Conservation (phyloP, 768 basidiomycete genomes). For the Suillus subalutaceus region DNA sequence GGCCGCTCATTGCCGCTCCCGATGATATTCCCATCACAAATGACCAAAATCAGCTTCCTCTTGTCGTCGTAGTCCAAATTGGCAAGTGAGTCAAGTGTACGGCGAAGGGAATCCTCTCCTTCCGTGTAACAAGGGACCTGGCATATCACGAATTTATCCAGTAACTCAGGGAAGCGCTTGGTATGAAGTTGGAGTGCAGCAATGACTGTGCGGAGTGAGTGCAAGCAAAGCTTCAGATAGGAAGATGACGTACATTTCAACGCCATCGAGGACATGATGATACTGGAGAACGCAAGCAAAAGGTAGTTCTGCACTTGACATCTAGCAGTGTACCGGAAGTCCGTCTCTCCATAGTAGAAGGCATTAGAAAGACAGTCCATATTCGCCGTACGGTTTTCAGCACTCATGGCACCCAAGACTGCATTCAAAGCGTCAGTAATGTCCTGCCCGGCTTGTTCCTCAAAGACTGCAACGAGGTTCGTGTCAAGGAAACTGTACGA, state of each 20-base stretch:
- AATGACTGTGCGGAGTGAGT: slow-evolving; percentile 46
- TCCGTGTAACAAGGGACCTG: slow-evolving; percentile 75
- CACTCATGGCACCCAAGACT: slow-evolving; percentile 45
- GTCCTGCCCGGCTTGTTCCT: slow-evolving; percentile 62
- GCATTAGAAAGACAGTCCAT: slow-evolving; percentile 59
- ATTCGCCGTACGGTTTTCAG: slow-evolving; percentile 40
- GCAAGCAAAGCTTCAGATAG: neutral
- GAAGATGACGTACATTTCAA: slow-evolving; percentile 55
- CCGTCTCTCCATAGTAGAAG: slow-evolving; percentile 59
- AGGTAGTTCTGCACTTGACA: slow-evolving; percentile 67
- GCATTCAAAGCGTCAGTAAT: slow-evolving; percentile 53
- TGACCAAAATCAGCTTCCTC: slow-evolving; percentile 65
- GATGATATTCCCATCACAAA: slow-evolving; percentile 75
- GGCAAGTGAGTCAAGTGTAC: slow-evolving; percentile 70
- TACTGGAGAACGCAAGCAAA: slow-evolving; percentile 53
- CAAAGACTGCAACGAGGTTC: slow-evolving; percentile 53
- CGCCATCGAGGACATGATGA: slow-evolving; percentile 58
- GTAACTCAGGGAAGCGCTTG: slow-evolving; percentile 64
- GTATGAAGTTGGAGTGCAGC: slow-evolving; percentile 63
- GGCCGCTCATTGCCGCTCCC: slow-evolving; percentile 69
- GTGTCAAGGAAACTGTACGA: slow-evolving; percentile 57
- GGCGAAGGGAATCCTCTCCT: slow-evolving; percentile 68
- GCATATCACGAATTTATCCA: slow-evolving; percentile 72
- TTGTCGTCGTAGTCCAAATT: slow-evolving; percentile 71
- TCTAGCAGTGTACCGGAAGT: slow-evolving; percentile 57